Evolutionary conservation across 345 rosid species (phyloP).

Genomic region (Anastatica hierochuntica): DNA sequence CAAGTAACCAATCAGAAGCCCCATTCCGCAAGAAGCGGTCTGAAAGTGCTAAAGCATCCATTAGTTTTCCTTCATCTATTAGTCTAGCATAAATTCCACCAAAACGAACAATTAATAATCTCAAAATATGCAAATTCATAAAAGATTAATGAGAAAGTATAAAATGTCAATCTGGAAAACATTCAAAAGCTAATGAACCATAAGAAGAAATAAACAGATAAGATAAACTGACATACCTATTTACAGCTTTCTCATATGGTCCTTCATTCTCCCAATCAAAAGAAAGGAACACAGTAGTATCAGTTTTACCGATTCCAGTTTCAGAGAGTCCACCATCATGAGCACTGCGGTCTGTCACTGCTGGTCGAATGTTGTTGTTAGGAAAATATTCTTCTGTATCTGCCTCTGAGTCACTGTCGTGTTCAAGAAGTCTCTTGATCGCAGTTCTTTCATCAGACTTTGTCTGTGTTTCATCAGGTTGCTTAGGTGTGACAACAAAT

Average conservation of each 20-base stretch:
- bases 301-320: slow-evolving; percentile 40
- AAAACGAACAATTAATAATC: background rate
- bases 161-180: background rate
- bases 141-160: background rate
- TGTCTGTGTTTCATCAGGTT: slow-evolving; percentile 37
- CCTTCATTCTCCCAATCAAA: slow-evolving; percentile 91
- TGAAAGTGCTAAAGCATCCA: slow-evolving; percentile 96
- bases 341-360: slow-evolving; percentile 34
- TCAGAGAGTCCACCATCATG: slow-evolving; percentile 38
- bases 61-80: slow-evolving; percentile 75
- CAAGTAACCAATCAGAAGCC: slow-evolving; percentile 80
- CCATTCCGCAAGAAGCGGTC: slow-evolving; percentile 92
- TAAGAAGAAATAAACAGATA: slow-evolving; percentile 3
- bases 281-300: slow-evolving; percentile 66
- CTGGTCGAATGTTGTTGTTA: slow-evolving; percentile 30
- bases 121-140: slow-evolving; percentile 2
- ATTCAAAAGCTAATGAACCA: background rate
- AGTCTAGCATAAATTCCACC: slow-evolving; percentile 37
- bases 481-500: slow-evolving; percentile 65
- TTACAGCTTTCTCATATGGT: slow-evolving; percentile 84
- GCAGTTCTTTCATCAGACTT: slow-evolving; percentile 49
- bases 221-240: slow-evolving; percentile 36
- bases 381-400: slow-evolving; percentile 56
- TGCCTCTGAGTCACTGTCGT: slow-evolving; percentile 63
- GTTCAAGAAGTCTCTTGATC: slow-evolving; percentile 70